These are phyloP conservation scores for Coriolopsis trogii DNA, from an alignment of 1,284 basidiomycete species.

Conservation along the genomic window DNA sequence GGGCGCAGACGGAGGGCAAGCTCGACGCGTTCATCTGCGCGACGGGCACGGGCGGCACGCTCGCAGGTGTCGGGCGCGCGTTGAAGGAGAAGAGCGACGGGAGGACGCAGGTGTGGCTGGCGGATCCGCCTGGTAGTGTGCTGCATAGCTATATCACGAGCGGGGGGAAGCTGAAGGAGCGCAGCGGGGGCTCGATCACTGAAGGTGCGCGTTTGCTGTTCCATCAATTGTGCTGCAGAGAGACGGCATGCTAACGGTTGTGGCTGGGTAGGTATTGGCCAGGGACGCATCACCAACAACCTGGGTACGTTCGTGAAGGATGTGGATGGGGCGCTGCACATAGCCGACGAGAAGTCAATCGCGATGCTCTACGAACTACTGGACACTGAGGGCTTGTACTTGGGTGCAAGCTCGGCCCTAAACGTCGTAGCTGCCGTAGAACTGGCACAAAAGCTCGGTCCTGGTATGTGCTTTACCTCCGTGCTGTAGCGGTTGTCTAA, in stretches of 20 bases:
- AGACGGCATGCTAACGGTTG: constrained; percentile 11
- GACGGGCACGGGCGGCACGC: constrained; percentile 95
- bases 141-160: constrained; percentile 86
- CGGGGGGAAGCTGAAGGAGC: constrained; percentile 80
- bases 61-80: constrained; percentile 88
- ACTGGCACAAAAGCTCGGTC: constrained; percentile 85
- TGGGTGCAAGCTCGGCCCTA: constrained; percentile 95
- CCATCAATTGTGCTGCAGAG: background rate
- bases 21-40: constrained; percentile 92
- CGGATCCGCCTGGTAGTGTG: constrained; percentile 96
- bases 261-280: constrained; percentile 79
- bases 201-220: constrained; percentile 66
- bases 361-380: constrained; percentile 93
- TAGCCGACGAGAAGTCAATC: constrained; percentile 91
- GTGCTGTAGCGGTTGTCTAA: background rate
- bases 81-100: constrained; percentile 86
- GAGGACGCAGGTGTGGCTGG: constrained; percentile 89
- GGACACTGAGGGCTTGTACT: constrained; percentile 92
- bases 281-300: constrained; percentile 97
- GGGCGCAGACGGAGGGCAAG: constrained; percentile 84
- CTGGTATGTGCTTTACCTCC: constrained; percentile 47
- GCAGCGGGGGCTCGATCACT: constrained; percentile 91
- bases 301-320: constrained; percentile 83
- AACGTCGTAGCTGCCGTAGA: constrained; percentile 95
- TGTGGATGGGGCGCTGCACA: constrained; percentile 82